Base-by-base conservation (phyloP, 208 protist species). In the Leishmania tarentolae region DNA sequence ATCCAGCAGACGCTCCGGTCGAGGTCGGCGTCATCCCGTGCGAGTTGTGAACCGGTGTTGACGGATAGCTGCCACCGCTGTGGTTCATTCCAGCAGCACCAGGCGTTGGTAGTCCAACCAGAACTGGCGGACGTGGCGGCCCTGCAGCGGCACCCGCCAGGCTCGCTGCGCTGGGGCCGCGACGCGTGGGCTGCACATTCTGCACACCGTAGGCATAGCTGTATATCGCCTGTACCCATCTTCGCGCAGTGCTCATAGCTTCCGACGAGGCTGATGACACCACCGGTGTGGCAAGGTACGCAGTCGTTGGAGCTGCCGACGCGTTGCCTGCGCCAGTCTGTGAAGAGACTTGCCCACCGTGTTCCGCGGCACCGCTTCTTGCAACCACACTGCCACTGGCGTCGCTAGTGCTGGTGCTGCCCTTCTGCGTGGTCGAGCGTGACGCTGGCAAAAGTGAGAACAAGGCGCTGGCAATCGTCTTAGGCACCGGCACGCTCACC, bases 201-300 rank as follows among this genome's bases (percentile, higher is more conserved):
- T 81, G 78, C 31, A 59, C 79, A 11, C 86, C 86, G 79, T 91
- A 87, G 42, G 91, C 90, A 77, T 92, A 93, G 59, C 84, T 86
- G 81, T 90, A 92, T n/a, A 95, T 61, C 50, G 78, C 83, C 66
- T 83, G 81, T 79, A 95, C 83, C 83, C 73, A 90, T 24, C 83
- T 82, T 13, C 80, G 83, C 3, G 91, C 89, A 0, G 88, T 83
- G 35, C 78, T 78, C 40, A 93, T 83, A 6, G 87, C 83, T 11
- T 82, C 83, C 74, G 85, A 91, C 37, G 73, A 69, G 15, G 75
- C 59, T 40, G 71, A 75, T 9, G 71, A 75, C 24, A 53, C 92
- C 2, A 94, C 91, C 17, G 87, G 91, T 19, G 78, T 86, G 19
- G 83, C 80, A 17, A 94, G 68, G 79, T 94, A 94, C 35, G 81